Evolutionary conservation across 2,329 filamentous ascomycete genomes (phyloP), one percentile per base, ranked within the genome.

Genomic region (Fusarium concolor): DNA sequence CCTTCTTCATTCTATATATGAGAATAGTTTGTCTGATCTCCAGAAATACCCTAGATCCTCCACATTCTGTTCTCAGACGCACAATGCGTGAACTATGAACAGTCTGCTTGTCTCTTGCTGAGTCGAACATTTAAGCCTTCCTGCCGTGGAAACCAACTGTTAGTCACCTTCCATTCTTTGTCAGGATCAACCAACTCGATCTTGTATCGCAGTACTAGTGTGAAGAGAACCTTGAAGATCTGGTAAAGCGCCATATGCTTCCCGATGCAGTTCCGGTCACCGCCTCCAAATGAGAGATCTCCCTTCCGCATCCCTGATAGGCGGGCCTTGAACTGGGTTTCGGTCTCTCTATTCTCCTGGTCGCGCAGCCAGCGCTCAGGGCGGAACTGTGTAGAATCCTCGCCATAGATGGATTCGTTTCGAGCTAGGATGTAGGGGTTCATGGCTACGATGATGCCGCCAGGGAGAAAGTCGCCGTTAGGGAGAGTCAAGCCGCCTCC

Each of bases 161-260:
- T 68, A 10, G 44, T 58, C 78, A 72, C 62, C 42, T 67, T 71
- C 71, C 67, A 73, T 24, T 71, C 57, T 47, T 67, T 65, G 8
- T 58, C 44, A 3, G 61, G 58, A 41, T 74, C 65, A 2, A 53
- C 62, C 47, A 75, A 18, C 42, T 74, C 67, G 35, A 76, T 66
- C 20, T 83, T 75, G 56, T 81, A 85, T 45, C 67, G 71, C 5
- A 71, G 72, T 63, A 83, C 78, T n/a, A 84, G 56, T 18, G 80
- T 83, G 5, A 80, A 77, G 22, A 85, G 73, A 14, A 85, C 71
- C 71, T 86, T 86, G 63, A 81, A 81, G 5, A 78, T 79, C 65
- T 83, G 79, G 37, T 82, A 66, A 37, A 80, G 71, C 1, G 76
- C 79, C 41, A 84, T 64, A 55, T 82, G 74, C 29, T 76, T 78